phyloP scores from a whole-genome alignment of 1,284 basidiomycete species.

The Phaffia rhodozyma region DNA sequence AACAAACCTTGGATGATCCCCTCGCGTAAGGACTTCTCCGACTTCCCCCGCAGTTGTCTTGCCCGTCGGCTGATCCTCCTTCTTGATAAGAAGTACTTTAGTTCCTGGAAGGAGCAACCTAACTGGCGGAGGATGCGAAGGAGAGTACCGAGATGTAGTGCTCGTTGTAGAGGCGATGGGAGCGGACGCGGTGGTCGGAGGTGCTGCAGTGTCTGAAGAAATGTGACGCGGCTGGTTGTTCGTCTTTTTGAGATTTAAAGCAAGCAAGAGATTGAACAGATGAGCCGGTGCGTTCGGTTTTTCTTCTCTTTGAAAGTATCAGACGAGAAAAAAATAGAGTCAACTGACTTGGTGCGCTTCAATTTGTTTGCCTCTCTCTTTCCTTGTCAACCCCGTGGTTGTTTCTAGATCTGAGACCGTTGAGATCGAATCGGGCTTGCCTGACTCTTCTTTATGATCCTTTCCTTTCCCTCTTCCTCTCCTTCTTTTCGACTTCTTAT shows the following conservation, averaged over 20 bases:
- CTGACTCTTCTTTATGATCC: background rate
- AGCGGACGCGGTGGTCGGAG: background rate
- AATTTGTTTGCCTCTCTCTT: background rate
- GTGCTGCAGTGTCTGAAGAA: background rate
- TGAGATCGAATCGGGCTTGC: background rate
- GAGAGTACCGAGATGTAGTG: background rate
- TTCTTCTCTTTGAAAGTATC: background rate
- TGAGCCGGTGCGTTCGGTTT: background rate
- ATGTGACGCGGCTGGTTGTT: background rate
- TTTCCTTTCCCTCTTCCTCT: slow-evolving; percentile 12
- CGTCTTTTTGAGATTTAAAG: background rate
- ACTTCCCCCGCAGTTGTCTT: slow-evolving; percentile 21
- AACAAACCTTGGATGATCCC: slow-evolving; percentile 21
- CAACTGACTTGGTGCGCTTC: background rate
- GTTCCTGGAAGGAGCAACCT: slow-evolving; percentile 15
- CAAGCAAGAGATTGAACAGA: background rate
- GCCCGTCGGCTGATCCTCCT: slow-evolving; percentile 22
- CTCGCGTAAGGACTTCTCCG: slow-evolving; percentile 20
- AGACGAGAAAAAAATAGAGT: no score
- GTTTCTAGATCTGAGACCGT: background rate
- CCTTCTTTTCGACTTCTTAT: slow-evolving; percentile 6
- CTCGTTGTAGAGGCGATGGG: background rate
- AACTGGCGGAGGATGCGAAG: slow-evolving; percentile 2
- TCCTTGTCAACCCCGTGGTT: background rate
- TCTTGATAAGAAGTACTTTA: slow-evolving; percentile 21